phyloP scores from a whole-genome alignment of 768 basidiomycete genomes.

The Amanita rimosa region DNA sequence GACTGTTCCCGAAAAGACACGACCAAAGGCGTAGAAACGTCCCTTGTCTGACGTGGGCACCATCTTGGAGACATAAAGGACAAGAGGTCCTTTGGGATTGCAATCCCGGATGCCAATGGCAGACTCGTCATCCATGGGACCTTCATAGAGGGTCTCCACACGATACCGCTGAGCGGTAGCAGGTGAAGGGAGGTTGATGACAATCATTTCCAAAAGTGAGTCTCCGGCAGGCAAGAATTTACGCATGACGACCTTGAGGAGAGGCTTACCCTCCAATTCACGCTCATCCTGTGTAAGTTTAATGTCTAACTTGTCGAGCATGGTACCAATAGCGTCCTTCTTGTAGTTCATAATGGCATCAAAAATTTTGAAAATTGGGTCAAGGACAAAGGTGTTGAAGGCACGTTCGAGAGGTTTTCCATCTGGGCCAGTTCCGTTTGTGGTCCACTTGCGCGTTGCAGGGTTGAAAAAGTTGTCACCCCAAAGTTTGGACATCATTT shows the following conservation, averaged over 20 bases:
- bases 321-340: constrained; percentile 72
- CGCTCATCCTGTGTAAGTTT: constrained; percentile 81
- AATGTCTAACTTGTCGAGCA: constrained; percentile 95
- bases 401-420: constrained; percentile 95
- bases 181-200: constrained; percentile 97
- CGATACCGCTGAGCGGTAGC: constrained; percentile 96
- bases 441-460: constrained; percentile 91
- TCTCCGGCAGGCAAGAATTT: constrained; percentile 99
- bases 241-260: constrained; percentile 97
- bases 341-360: constrained; percentile 99
- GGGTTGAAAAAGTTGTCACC: constrained; percentile 99
- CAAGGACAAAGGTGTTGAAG: constrained; percentile 96
- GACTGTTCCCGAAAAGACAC: constrained; percentile 99
- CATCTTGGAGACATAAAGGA: constrained; percentile 99
- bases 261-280: constrained; percentile 89
- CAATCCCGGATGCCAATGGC: constrained; percentile 98
- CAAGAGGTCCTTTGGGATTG: constrained; percentile 91
- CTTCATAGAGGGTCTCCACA: constrained; percentile 99
- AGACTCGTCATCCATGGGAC: constrained; percentile 99
- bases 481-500: constrained; percentile 98
- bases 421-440: constrained; percentile 59
- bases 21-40: constrained; percentile 99
- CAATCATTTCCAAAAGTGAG: constrained; percentile 98
- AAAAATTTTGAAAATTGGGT: constrained; percentile 98
- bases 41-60: constrained; percentile 99